Evolutionary conservation across 371 early-diverging fungal species (phyloP).

Genomic region (Apophysomyces trapeziformis): DNA sequence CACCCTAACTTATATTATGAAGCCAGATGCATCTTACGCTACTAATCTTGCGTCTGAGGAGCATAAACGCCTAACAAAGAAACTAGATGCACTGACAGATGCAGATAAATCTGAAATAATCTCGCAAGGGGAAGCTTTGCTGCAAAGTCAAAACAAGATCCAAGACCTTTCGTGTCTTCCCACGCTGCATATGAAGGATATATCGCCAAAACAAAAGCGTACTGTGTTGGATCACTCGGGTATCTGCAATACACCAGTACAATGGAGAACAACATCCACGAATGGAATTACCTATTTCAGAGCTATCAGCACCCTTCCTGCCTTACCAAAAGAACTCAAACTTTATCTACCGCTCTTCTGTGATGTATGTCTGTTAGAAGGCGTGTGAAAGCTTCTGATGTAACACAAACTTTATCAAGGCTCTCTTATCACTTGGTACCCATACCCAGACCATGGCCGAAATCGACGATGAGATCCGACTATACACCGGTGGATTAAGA

Average conservation of each 20-base stretch:
- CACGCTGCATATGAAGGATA: constrained; percentile 76
- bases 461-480: constrained; percentile 86
- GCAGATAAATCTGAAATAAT: constrained; percentile 63
- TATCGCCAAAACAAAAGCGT: constrained; percentile 64
- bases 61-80: constrained; percentile 61
- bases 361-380: constrained; percentile 50
- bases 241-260: constrained; percentile 64
- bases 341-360: constrained; percentile 82
- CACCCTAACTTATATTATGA: constrained; percentile 81
- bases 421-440: constrained; percentile 88
- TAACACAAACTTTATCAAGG: constrained; percentile 29
- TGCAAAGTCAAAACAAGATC: constrained; percentile 69
- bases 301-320: constrained; percentile 66
- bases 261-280: constrained; percentile 82
- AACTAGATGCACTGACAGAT: constrained; percentile 62
- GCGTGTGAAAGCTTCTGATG: constrained; percentile 1
- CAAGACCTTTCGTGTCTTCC: constrained; percentile 88
- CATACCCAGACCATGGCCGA: constrained; percentile 73
- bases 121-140: constrained; percentile 63
- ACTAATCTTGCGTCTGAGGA: constrained; percentile 66
- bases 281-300: constrained; percentile 94
- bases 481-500: constrained; percentile 86
- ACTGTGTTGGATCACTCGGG: constrained; percentile 72
- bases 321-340: constrained; percentile 68
- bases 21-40: constrained; percentile 72